Conservation (phyloP, 345 rosid genomes). For the Rhizophora mangle region DNA sequence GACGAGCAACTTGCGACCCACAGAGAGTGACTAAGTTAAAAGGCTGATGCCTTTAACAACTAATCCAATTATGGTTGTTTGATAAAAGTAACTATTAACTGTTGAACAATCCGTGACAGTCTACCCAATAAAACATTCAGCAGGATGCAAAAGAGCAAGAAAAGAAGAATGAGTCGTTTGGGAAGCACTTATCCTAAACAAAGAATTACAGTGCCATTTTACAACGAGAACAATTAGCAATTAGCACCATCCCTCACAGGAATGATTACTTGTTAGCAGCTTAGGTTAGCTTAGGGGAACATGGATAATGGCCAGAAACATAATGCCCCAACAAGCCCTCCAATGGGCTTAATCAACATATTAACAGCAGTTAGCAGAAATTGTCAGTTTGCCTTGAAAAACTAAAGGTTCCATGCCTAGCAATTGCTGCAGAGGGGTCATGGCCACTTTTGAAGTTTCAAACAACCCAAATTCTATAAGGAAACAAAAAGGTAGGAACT, state of each 20-base stretch:
- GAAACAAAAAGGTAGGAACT: neutral
- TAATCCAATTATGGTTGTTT: too few relatives aligned
- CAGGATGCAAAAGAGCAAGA: too few relatives aligned
- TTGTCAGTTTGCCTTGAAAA: constrained; percentile 21
- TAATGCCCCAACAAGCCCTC: constrained; percentile 15
- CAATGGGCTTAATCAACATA: constrained; percentile 2
- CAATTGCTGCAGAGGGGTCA: constrained; percentile 12
- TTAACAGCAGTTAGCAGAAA: constrained; percentile 9
- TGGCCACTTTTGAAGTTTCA: constrained; percentile 4
- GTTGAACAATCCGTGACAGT: too few relatives aligned
- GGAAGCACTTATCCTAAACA: too few relatives aligned
- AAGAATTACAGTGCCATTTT: constrained; percentile 40
- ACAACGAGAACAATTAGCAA: constrained; percentile 60
- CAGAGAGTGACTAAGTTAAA: too few relatives aligned
- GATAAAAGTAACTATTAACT: too few relatives aligned
- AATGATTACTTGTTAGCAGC: too few relatives aligned
- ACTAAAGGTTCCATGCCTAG: constrained; percentile 12
- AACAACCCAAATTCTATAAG: neutral
- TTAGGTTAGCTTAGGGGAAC: neutral
- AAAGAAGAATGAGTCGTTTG: neutral
- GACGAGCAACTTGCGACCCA: too few relatives aligned
- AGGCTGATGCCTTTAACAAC: too few relatives aligned
- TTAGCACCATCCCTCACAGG: constrained; percentile 29
- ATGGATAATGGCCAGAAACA: neutral
- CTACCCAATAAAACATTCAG: too few relatives aligned